Evolutionary conservation across 768 basidiomycete species (phyloP).

Genomic region (Agrocybe praecox): DNA sequence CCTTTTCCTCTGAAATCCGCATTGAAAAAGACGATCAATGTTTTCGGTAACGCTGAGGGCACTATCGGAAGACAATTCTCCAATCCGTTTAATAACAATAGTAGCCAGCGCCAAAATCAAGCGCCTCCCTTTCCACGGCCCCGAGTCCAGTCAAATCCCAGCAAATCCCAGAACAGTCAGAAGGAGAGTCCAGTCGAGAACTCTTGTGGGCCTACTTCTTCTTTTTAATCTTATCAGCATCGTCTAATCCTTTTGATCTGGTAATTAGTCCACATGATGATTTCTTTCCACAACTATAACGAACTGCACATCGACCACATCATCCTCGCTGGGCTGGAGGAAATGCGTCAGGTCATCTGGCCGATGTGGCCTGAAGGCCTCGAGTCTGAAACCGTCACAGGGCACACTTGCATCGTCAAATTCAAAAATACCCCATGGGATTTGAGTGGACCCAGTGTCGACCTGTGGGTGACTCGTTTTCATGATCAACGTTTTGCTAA

Average conservation of each 20-base stretch:
- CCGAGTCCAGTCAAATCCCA: constrained; percentile 28
- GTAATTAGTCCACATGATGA: constrained; percentile 70
- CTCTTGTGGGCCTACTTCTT: constrained; percentile 6
- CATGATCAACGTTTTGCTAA: constrained; percentile 2
- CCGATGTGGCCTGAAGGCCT: constrained; percentile 73
- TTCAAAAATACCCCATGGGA: constrained; percentile 75
- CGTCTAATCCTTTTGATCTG: constrained; percentile 2
- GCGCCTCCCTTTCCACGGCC: constrained; percentile 23
- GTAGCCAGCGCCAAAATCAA: constrained; percentile 9
- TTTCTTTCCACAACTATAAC: constrained; percentile 67
- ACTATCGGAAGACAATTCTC: constrained; percentile 42
- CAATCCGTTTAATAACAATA: constrained; percentile 31
- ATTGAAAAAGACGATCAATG: constrained; percentile 48
- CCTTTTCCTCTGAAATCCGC: constrained; percentile 53
- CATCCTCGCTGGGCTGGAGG: constrained; percentile 52
- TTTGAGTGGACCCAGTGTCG: constrained; percentile 51
- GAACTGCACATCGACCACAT: constrained; percentile 63
- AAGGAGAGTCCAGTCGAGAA: constrained; percentile 15
- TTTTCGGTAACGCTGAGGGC: constrained; percentile 22
- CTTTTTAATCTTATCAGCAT: neutral
- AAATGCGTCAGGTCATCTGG: constrained; percentile 57
- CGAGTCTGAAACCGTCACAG: constrained; percentile 42
- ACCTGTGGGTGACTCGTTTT: constrained; percentile 43
- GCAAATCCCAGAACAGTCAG: constrained; percentile 17
- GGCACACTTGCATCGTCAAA: constrained; percentile 58